These are phyloP conservation scores for Amanita brunnescens DNA, from an alignment of 768 basidiomycete genomes.

Conservation along the genomic window DNA sequence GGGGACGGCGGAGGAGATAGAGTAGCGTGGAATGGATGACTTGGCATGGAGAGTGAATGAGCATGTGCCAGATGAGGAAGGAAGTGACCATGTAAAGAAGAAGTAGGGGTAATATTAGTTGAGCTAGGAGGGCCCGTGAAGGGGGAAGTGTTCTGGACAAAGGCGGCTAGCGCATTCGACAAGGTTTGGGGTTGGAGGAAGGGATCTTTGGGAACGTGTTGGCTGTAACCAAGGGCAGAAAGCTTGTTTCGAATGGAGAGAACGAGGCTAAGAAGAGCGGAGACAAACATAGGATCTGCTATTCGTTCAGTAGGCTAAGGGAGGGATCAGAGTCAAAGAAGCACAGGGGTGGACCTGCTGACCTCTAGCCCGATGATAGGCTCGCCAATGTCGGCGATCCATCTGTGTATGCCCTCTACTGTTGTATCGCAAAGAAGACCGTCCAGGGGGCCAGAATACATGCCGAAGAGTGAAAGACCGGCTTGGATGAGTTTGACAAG, in stretches of 20 bases:
- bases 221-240: constrained; percentile 39
- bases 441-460: constrained; percentile 42
- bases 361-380: constrained; percentile 56
- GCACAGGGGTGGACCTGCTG: constrained; percentile 12
- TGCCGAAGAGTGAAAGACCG: constrained; percentile 61
- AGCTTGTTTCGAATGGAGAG: constrained; percentile 64
- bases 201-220: constrained; percentile 62
- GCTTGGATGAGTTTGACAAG: constrained; percentile 70
- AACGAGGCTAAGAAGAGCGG: constrained; percentile 63
- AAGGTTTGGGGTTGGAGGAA: constrained; percentile 64
- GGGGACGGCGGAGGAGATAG: constrained; percentile 7
- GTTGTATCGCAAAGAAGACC: constrained; percentile 76
- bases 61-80: constrained; percentile 2
- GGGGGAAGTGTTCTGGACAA: constrained; percentile 18
- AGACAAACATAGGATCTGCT: constrained; percentile 64
- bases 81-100: constrained; percentile 3
- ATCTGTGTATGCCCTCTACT: constrained; percentile 58
- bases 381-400: constrained; percentile 61
- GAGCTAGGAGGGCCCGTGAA: constrained; percentile 10
- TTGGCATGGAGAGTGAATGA: constrained; percentile 10
- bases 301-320: constrained; percentile 60
- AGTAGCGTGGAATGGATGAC: constrained; percentile 6
- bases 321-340: constrained; percentile 4
- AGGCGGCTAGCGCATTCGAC: constrained; percentile 35
- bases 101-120: constrained; percentile 10